phyloP scores from a whole-genome alignment of 1,284 basidiomycete genomes.

The Apiotrichum mycotoxinovorans region DNA sequence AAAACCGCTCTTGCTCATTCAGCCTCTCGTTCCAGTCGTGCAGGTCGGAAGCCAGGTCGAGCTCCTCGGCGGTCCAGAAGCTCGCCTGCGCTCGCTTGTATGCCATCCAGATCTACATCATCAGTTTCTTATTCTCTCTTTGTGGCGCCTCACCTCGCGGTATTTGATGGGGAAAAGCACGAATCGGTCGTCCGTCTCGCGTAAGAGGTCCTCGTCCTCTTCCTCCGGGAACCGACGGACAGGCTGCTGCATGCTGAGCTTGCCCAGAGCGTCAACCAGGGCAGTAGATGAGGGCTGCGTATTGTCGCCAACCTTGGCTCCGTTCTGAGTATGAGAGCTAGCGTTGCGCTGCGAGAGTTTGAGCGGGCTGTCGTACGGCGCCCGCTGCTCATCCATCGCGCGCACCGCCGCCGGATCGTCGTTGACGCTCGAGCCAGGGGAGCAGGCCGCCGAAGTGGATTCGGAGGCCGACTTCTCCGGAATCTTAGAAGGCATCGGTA shows the following conservation, averaged over 20 bases:
- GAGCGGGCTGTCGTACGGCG: slow-evolving; percentile 23
- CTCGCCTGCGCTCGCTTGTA: slow-evolving; percentile 68
- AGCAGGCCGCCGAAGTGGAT: slow-evolving; percentile 27
- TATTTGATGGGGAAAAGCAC: slow-evolving; percentile 90
- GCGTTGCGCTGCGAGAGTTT: neutral
- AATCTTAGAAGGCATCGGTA: neutral
- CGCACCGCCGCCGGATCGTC: slow-evolving; percentile 32
- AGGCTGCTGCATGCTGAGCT: neutral
- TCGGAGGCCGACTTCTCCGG: neutral
- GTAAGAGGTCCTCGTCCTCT: slow-evolving; percentile 70
- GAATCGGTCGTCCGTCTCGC: slow-evolving; percentile 62
- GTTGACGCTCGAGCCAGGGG: slow-evolving; percentile 28
- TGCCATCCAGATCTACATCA: slow-evolving; percentile 79
- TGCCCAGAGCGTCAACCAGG: neutral
- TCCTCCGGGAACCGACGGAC: slow-evolving; percentile 41
- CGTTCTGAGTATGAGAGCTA: neutral
- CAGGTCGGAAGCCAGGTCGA: slow-evolving; percentile 85
- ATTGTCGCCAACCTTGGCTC: neutral
- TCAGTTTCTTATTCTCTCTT: neutral
- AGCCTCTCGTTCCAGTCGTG: slow-evolving; percentile 84
- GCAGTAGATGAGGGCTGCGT: neutral
- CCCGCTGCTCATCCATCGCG: slow-evolving; percentile 29
- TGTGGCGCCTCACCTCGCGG: slow-evolving; percentile 59
- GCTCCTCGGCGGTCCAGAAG: slow-evolving; percentile 92
- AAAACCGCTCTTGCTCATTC: slow-evolving; percentile 85